Percentiles rank a stretch among this genome's conserved stretches.
Evolutionary conservation across 129 eudicot species (phyloP).

Genomic region (Heracleum sosnowskyi): DNA sequence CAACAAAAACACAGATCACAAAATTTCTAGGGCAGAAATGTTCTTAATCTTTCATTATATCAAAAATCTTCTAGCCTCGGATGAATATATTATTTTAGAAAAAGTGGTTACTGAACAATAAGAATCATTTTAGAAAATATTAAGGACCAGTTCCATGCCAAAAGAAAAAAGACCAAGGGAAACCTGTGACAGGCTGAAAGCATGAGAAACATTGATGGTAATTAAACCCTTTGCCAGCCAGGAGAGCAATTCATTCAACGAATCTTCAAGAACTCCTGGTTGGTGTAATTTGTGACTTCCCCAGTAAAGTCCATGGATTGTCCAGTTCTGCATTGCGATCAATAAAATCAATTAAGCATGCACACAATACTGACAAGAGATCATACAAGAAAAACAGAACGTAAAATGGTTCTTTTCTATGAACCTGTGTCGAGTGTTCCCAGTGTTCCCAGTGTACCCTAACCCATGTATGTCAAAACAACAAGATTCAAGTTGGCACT

Average conservation of each 20-base stretch:
- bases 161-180: neutral
- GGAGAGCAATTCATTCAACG: conserved; percentile 72
- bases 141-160: neutral
- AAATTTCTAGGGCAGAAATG: neutral
- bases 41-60: neutral
- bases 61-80: neutral
- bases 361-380: neutral
- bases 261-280: conserved; percentile 64
- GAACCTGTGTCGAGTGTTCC: neutral
- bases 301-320: conserved; percentile 95
- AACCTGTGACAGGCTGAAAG: conserved; percentile 68
- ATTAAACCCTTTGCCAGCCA: conserved; percentile 75
- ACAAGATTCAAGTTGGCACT: neutral
- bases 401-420: neutral
- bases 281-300: conserved; percentile 64
- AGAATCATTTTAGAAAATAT: neutral
- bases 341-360: neutral
- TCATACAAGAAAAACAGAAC: neutral
- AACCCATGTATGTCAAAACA: neutral
- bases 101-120: neutral
- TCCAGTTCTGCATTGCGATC: conserved; percentile 67
- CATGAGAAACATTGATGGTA: conserved; percentile 62
- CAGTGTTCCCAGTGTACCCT: neutral
- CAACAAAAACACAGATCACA: neutral
- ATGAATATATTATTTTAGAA: neutral